Evolutionary conservation across 345 rosid genomes (phyloP), one percentile per base, ranked within the genome.

Genomic region (Dimocarpus longan): DNA sequence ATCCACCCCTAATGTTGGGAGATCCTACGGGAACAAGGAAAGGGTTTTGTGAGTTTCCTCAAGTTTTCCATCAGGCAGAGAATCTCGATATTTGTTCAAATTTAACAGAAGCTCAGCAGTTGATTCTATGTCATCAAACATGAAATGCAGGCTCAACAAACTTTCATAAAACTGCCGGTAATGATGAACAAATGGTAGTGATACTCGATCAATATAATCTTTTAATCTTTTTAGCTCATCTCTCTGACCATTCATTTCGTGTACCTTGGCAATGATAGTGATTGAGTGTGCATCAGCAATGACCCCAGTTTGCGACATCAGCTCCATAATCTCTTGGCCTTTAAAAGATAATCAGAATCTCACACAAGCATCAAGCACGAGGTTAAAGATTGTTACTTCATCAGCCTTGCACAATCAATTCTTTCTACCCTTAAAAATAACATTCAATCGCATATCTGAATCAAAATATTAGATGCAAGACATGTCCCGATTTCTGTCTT

Each of bases 231-330:
- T 93, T 75, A 95, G 73, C 87, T 91, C 99, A 80, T 89, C 91
- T 66, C 95, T 82, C 80, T 82, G 92, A 24, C 88, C 94, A 84
- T 92, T 93, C 88, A 89, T 90, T 80, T 90, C 95, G 76, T 90
- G 88, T 78, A 95, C 57, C 75, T 68, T 86, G 11, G 91, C 89
- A 83, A 91, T 85, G 22, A 86, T 78, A 80, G 85, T 81, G 74
- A 93, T 82, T 21, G 97, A 85, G 68, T 86, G 84, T 37, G 89
- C 96, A 89, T 95, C 97, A n/a, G 97, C 97, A 79, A 87, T 39
- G 18, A 94, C 86, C 19, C 84, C 86, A 0, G 75, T 76, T 79
- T 42, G 80, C 1, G 97, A 86, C 97, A 96, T 92, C 75, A 90
- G 73, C 80, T 96, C 97, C 16, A 92, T 73, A 7, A 94, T 79